Percentiles rank a stretch among this genome's conserved stretches.
Evolutionary conservation across 164 flowering plant species (phyloP).

Genomic region (Malania oleifera): DNA sequence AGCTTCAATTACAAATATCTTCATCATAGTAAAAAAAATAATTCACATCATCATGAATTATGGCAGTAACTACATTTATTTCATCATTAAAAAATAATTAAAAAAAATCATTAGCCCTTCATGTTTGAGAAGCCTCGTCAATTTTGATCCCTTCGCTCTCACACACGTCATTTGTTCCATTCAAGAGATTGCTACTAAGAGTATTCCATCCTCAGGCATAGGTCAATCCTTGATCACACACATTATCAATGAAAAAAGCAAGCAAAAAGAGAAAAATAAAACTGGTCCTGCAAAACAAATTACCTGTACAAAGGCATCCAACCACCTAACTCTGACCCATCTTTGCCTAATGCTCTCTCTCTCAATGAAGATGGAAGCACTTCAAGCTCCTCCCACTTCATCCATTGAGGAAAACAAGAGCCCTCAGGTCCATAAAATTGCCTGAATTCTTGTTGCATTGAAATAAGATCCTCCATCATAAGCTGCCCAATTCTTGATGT

Average conservation of each 20-base stretch:
- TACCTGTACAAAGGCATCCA: constrained; percentile 90
- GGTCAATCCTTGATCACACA: neutral
- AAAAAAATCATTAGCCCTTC: too few species aligned
- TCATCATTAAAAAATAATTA: too few species aligned
- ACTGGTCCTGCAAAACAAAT: neutral
- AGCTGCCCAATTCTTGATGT: constrained; percentile 64
- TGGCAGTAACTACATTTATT: too few species aligned
- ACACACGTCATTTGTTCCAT: too few species aligned
- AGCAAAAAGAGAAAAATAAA: neutral
- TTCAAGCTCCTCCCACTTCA: constrained; percentile 68
- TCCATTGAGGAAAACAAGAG: constrained; percentile 49
- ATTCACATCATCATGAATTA: too few species aligned
- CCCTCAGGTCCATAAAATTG: constrained; percentile 73
- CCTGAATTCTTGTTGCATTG: constrained; percentile 67
- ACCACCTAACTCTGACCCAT: constrained; percentile 54
- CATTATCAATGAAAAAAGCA: neutral
- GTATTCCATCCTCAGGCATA: too few species aligned
- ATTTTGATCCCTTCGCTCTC: too few species aligned
- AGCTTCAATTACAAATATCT: too few species aligned
- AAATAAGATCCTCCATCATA: constrained; percentile 84
- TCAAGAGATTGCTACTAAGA: too few species aligned
- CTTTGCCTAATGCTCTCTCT: constrained; percentile 46
- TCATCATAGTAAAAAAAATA: too few species aligned
- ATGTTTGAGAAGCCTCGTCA: too few species aligned
- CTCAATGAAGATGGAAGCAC: constrained; percentile 44